Conservation (phyloP, 331 rosid species). For the Acacia pycnantha region DNA sequence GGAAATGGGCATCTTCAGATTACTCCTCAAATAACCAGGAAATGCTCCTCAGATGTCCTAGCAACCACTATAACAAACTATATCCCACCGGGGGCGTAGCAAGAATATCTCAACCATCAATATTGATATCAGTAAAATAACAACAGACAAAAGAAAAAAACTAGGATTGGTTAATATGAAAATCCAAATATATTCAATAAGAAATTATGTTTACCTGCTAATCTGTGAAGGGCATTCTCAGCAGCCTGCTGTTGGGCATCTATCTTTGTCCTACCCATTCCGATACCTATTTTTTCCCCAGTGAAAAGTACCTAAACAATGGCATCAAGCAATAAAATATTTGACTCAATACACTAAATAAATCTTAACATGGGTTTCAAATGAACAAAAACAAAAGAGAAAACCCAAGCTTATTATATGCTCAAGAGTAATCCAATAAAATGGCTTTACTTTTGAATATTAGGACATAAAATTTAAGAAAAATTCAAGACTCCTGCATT, state of each 20-base stretch:
- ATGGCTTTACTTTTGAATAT: background rate
- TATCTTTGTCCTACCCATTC: conserved; percentile 91
- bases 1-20: conserved; percentile 18
- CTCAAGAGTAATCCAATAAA: background rate
- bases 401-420: background rate
- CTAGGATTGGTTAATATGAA: background rate
- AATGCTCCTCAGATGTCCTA: conserved; percentile 1
- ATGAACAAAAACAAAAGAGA: background rate
- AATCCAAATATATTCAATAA: background rate
- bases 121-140: background rate
- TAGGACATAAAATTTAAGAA: background rate
- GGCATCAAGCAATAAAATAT: conserved; percentile 16
- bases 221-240: conserved; percentile 79
- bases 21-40: conserved; percentile 17
- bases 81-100: conserved; percentile 11
- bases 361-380: background rate
- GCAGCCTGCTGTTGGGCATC: conserved; percentile 99
- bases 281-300: conserved; percentile 92
- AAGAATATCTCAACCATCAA: conserved; percentile 15
- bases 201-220: conserved; percentile 65
- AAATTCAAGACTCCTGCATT: background rate
- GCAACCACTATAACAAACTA: background rate
- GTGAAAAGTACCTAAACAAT: conserved; percentile 71
- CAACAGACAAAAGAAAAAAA: background rate
- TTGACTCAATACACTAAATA: background rate